phyloP scores from a whole-genome alignment of 441 rosid genomes.

The Gossypium davidsonii region DNA sequence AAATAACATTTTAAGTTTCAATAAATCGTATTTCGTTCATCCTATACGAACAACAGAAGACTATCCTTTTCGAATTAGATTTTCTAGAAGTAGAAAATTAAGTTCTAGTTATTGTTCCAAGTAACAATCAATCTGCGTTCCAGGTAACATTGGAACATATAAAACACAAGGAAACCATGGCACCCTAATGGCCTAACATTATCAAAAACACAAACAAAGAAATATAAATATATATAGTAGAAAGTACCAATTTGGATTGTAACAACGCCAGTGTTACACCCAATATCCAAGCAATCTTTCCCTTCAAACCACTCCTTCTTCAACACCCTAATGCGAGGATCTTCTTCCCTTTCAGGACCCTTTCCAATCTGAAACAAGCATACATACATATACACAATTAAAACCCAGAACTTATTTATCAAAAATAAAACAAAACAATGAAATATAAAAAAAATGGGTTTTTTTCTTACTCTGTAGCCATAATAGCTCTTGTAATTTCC shows the following conservation, averaged over 20 bases:
- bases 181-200: not conserved
- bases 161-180: not conserved
- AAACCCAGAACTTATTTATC: not conserved
- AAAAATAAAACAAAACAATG: not conserved
- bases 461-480: constrained; percentile 59
- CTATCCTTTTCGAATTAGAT: no score
- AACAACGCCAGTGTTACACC: constrained; percentile 79
- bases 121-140: no score
- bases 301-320: constrained; percentile 76
- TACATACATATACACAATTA: not conserved
- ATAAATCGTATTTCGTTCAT: no score
- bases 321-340: constrained; percentile 71
- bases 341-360: constrained; percentile 51
- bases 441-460: not conserved
- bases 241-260: constrained; percentile 63
- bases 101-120: no score
- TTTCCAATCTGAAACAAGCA: constrained; percentile 39
- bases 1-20: no score
- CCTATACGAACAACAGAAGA: no score
- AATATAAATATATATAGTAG: not conserved
- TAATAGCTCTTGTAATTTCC: constrained; percentile 85
- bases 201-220: not conserved
- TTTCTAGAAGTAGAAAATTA: no score
- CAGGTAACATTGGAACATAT: no score
- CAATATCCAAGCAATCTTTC: constrained; percentile 79